These are phyloP conservation scores for Tetrahymena malaccensis DNA, from an alignment of 73 alveolate genomes.

Conservation along the genomic window DNA sequence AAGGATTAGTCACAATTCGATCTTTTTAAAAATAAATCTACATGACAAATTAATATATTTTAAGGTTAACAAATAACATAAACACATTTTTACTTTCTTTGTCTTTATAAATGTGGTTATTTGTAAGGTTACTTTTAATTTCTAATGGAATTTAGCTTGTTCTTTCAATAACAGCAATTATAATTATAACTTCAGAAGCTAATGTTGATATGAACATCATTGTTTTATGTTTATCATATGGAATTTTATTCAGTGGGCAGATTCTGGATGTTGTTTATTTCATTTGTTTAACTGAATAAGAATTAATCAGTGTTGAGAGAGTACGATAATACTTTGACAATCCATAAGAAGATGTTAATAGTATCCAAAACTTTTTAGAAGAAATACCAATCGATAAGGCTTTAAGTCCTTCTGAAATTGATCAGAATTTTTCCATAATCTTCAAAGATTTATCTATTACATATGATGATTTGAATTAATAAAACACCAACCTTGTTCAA, in stretches of 20 bases:
- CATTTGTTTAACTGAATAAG: slow-evolving; percentile 7
- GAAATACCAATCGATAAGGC: background rate
- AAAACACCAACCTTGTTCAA: background rate
- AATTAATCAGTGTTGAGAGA: slow-evolving; percentile 20
- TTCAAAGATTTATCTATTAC: background rate
- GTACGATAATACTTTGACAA: slow-evolving; percentile 9
- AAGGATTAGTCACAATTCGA: slow-evolving; percentile 5
- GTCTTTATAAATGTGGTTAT: slow-evolving; percentile 1
- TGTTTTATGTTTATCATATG: slow-evolving; percentile 13
- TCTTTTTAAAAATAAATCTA: background rate
- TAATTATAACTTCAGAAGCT: background rate
- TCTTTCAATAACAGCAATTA: background rate
- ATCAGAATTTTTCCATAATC: background rate
- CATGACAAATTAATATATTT: background rate
- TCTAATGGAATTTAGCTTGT: slow-evolving; percentile 1
- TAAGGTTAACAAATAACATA: background rate
- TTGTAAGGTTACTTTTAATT: slow-evolving; percentile 13
- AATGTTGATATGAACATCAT: background rate
- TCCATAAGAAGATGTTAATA: slow-evolving; percentile 1
- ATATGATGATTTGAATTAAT: slow-evolving; percentile 1
- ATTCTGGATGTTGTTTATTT: slow-evolving; percentile 5
- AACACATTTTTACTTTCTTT: slow-evolving; percentile 1
- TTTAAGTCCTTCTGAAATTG: background rate
- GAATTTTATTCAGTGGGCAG: background rate
- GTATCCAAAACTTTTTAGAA: background rate